Base-by-base conservation (phyloP, 2,329 filamentous ascomycete genomes). In the Reticulascus tulasneorum region DNA sequence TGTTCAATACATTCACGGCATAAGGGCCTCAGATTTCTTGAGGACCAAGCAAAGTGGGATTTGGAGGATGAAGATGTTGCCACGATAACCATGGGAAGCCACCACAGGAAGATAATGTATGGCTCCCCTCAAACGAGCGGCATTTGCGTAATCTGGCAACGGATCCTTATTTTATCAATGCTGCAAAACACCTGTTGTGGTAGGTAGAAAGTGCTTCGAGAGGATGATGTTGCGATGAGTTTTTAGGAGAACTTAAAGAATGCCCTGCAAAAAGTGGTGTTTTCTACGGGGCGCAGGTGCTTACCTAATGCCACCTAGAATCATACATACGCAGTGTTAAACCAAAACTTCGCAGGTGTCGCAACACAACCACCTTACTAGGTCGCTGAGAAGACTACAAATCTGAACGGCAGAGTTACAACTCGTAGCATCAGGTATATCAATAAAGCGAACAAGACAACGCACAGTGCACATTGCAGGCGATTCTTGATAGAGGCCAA, bases 61-160 rank as follows among this genome's bases (percentile, higher is more conserved):
- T 28, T 31, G 27, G 25, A 9, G 25, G 31, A 30, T 35, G 33
- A 29, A 28, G 29, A 62, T 66, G 63, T 66, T 48, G 61, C 63
- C 62, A 58, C 58, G 37, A 52, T 50, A 56, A 64, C 62, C 64
- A 67, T 67, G 47, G 62, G 64, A 60, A 56, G 59, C 60, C 57
- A 57, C 55, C 59, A 65, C 55, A 52, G 50, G 49, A 40, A 46
- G 37, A 43, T 55, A 52, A 49, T 51, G 55, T 56, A 51, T 58
- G 58, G 47, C 56, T 58, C 62, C 64, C 64, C 62, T 67, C 64
- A 47, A 47, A 47, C 40, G 35, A 42, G 41, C 38, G 44, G 43
- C 43, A 13, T 29, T 12, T 20, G 12, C 5, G 25, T 44, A 15
- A 36, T 46, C 38, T 46, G 5, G 44, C 41, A 46, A 45, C 41